These are phyloP conservation scores for Fusarium sp. DNA, from an alignment of 2,329 filamentous ascomycete genomes.

Conservation along the genomic window DNA sequence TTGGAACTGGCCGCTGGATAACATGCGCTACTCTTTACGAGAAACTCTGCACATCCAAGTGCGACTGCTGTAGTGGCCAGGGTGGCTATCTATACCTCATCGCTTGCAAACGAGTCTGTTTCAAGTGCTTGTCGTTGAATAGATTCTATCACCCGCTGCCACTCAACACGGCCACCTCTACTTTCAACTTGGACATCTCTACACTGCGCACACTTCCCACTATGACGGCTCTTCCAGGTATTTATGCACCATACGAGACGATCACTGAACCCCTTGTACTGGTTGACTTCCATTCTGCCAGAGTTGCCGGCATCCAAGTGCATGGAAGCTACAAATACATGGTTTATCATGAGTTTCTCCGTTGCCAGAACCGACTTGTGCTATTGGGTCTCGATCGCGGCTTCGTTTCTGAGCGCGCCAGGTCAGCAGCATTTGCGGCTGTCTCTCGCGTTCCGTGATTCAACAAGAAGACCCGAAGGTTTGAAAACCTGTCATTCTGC, in stretches of 20 bases:
- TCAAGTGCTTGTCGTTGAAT: not conserved
- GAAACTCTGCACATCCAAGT: not conserved
- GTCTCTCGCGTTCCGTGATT: not conserved
- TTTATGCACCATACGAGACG: not conserved
- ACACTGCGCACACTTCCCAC: not conserved
- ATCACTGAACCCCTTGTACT: not conserved
- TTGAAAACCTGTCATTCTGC: not conserved
- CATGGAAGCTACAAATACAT: not conserved
- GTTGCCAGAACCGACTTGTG: not conserved
- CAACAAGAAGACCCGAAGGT: not conserved
- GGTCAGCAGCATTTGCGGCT: not conserved
- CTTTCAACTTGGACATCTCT: not conserved
- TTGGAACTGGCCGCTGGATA: not conserved
- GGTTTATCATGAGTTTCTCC: not conserved
- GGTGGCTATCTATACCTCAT: slow-evolving; percentile 19
- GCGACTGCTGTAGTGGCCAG: not conserved
- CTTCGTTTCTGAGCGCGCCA: not conserved
- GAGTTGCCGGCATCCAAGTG: not conserved
- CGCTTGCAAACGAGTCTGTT: slow-evolving; percentile 10
- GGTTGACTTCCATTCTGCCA: not conserved
- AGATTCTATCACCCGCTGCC: not conserved
- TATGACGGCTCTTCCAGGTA: not conserved
- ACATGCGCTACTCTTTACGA: not conserved
- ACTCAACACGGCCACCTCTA: not conserved
- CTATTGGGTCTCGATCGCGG: not conserved